phyloP scores from a whole-genome alignment of 257 asterid genomes.

The Solanum dulcamara region DNA sequence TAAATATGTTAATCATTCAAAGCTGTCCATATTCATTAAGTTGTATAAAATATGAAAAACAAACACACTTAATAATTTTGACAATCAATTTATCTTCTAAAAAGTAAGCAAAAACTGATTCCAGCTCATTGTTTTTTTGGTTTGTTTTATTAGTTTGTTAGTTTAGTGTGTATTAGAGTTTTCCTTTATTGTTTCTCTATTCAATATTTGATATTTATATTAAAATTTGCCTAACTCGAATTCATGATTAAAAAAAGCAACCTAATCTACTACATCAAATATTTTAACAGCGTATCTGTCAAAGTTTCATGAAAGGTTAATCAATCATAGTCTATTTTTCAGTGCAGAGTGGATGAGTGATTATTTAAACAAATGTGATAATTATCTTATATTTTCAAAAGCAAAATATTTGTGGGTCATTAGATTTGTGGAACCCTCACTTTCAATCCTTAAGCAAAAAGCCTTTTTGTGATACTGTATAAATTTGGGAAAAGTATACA shows the following conservation, averaged over 20 bases:
- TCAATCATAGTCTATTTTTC: neutral
- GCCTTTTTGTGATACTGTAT: neutral
- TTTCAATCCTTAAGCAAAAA: neutral
- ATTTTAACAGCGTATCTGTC: too few species aligned
- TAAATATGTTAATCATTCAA: too few species aligned
- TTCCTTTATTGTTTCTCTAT: too few species aligned
- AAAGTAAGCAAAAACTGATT: neutral
- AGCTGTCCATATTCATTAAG: too few species aligned
- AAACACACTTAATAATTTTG: too few species aligned
- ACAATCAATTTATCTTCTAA: neutral
- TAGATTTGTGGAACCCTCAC: neutral
- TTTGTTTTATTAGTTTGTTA: neutral
- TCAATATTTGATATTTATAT: too few species aligned
- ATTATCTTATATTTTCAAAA: neutral
- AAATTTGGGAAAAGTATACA: neutral
- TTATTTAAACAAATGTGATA: neutral
- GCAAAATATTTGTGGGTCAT: neutral
- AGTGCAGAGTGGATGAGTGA: neutral
- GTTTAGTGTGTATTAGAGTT: too few species aligned
- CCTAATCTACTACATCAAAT: too few species aligned
- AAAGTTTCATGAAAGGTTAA: too few species aligned
- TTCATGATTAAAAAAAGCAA: too few species aligned
- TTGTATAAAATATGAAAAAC: too few species aligned
- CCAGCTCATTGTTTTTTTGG: neutral
- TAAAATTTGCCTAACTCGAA: too few species aligned